These are phyloP conservation scores for Candolleomyces aberdarensis DNA, from an alignment of 768 basidiomycete species.

Conservation along the genomic window DNA sequence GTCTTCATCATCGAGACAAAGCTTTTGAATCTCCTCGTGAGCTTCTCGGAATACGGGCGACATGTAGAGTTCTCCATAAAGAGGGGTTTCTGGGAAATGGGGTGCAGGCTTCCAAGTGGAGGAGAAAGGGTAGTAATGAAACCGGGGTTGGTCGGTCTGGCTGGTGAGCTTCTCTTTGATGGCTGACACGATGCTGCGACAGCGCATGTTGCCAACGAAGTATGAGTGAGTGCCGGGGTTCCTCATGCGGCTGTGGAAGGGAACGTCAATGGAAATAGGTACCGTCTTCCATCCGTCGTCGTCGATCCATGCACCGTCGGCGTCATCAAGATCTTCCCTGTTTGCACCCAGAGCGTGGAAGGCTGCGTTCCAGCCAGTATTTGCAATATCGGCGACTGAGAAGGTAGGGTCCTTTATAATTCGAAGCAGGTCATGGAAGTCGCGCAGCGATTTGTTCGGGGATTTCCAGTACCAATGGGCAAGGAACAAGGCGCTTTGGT, in stretches of 20 bases:
- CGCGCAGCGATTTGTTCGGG: neutral
- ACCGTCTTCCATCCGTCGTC: neutral
- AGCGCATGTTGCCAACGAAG: neutral
- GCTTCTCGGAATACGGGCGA: neutral
- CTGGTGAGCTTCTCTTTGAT: neutral
- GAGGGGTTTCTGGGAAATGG: slow-evolving; percentile 8
- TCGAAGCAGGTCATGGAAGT: neutral
- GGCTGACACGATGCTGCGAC: neutral
- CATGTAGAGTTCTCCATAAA: slow-evolving; percentile 17
- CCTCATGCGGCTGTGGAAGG: neutral
- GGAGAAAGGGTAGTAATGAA: neutral
- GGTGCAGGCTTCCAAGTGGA: neutral
- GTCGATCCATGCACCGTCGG: neutral
- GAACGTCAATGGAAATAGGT: neutral
- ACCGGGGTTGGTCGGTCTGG: neutral
- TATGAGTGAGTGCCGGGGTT: neutral
- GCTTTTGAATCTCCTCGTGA: neutral
- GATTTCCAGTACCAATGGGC: neutral
- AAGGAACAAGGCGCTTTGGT: neutral
- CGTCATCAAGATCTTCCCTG: neutral
- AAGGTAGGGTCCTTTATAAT: neutral
- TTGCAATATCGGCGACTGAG: neutral
- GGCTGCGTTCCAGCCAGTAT: neutral
- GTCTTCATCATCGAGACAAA: neutral
- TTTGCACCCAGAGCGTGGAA: neutral